Evolutionary conservation across 2,329 filamentous ascomycete species (phyloP).

Genomic region (Macroventuria anomochaeta): DNA sequence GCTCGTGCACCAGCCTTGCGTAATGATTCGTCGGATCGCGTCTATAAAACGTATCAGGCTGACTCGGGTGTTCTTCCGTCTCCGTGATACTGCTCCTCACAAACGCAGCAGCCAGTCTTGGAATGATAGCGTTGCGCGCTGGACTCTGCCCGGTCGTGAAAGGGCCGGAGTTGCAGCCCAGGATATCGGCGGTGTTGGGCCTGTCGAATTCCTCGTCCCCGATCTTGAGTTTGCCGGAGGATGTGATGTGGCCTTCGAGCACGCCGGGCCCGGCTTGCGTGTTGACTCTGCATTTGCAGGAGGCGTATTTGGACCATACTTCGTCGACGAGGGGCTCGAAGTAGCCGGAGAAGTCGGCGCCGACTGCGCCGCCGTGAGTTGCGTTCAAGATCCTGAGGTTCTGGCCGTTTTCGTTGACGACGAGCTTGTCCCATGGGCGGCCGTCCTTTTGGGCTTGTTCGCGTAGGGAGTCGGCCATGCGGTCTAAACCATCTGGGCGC

Average conservation of each 20-base stretch:
- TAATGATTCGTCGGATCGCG: slow-evolving; percentile 15
- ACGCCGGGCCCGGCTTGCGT: slow-evolving; percentile 9
- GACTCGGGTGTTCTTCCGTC: slow-evolving; percentile 1
- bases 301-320: slow-evolving; percentile 8
- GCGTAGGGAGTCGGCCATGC: slow-evolving; percentile 7
- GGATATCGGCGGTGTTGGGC: slow-evolving; percentile 12
- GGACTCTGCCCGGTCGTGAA: slow-evolving; percentile 9
- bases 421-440: slow-evolving; percentile 13
- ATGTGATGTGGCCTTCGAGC: slow-evolving; percentile 7
- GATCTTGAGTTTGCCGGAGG: slow-evolving; percentile 3
- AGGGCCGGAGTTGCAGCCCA: slow-evolving; percentile 12
- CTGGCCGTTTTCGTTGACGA: slow-evolving; percentile 2
- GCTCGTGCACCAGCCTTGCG: slow-evolving; percentile 11
- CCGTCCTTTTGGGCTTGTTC: slow-evolving; percentile 13
- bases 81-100: slow-evolving; percentile 4
- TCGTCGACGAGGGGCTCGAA: slow-evolving; percentile 17
- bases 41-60: slow-evolving; percentile 9
- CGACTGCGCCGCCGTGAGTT: slow-evolving; percentile 13
- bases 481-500: slow-evolving; percentile 6
- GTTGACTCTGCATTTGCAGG: slow-evolving; percentile 8
- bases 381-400: slow-evolving; percentile 11
- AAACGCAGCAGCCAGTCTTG: slow-evolving; percentile 11
- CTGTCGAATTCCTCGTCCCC: slow-evolving; percentile 12
- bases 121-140: slow-evolving; percentile 15
- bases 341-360: slow-evolving; percentile 12